Base-by-base conservation (phyloP, 2,329 filamentous ascomycete genomes). In the Penicillium carneum region DNA sequence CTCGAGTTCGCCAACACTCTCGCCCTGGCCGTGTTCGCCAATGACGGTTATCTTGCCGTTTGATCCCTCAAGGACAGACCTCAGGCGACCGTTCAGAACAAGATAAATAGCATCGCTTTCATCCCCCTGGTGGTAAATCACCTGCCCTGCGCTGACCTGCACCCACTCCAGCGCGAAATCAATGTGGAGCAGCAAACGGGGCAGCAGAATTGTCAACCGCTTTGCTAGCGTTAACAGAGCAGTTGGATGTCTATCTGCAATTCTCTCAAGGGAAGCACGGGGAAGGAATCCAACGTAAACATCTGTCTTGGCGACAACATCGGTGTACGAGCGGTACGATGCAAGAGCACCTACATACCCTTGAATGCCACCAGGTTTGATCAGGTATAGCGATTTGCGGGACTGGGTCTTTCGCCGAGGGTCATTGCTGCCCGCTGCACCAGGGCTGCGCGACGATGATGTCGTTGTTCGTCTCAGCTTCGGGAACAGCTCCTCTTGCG, bases 81-180 rank as follows among this genome's bases (percentile, higher is more conserved):
- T 86, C 18, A 99, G 79, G 16, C 95, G 90, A 10, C 95, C 95
- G 69, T 99, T 99, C 16, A 99, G 84, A 1, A 99, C 95, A 63
- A 99, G 93, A 71, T 98, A 99, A 42, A 99, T 99, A 1, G 96
- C 94, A 76, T 99, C 95, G 71, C 95, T 99, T 67, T 98, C 95
- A 67, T 99, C 93, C 2, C 89, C 89, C 76, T 96, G 91, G 67
- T 96, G 92, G 75, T 96, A 97, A 38, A 99, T 91, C 10, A 97
- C 91, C 74, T 99, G 93, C 0, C 95, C 93, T 3, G 95, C 92
- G 77, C 92, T 93, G 63, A 99, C 93, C 74, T 99, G 96, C 3
- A 97, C 89, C 95, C 96, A 99, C 80, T 99, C 96, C 18, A 99
- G 83, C 4, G 95, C 95, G 79, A 99, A 99, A 77, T 99, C 95